Percentiles rank a stretch among this genome's conserved stretches.
Evolutionary conservation across 2,329 filamentous ascomycete genomes (phyloP).

Genomic region (Cladosporium sp.): DNA sequence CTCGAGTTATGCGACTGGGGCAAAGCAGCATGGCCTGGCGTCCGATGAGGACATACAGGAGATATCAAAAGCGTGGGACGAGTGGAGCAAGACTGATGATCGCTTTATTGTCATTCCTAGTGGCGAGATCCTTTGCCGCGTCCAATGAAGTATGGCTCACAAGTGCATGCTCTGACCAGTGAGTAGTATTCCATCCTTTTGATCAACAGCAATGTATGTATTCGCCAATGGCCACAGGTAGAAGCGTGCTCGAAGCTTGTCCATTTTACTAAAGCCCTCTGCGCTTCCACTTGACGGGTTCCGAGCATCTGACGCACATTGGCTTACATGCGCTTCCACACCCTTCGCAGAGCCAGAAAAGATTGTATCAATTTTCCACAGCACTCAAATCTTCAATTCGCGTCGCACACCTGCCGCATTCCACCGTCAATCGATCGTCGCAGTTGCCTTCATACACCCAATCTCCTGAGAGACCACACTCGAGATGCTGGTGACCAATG

Average conservation of each 20-base stretch:
- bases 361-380: neutral
- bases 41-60: neutral
- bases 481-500: neutral
- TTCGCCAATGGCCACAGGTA: neutral
- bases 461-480: neutral
- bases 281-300: neutral
- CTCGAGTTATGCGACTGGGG: conserved; percentile 17
- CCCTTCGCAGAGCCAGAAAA: neutral
- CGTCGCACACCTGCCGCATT: neutral
- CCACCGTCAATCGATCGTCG: neutral
- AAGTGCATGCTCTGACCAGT: neutral
- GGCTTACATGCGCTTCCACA: neutral
- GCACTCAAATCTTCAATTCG: neutral
- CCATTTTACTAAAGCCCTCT: neutral
- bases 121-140: conserved; percentile 8
- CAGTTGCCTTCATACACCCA: neutral
- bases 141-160: neutral
- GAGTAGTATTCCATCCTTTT: neutral
- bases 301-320: neutral
- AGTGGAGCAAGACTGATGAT: conserved; percentile 3
- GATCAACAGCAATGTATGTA: neutral
- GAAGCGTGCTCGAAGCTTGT: too few species aligned
- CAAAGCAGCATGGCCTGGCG: conserved; percentile 6
- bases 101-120: conserved; percentile 10
- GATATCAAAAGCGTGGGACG: conserved; percentile 4